Conservation (phyloP, 371 early-diverging fungal genomes). For the Mortierella sp. region DNA sequence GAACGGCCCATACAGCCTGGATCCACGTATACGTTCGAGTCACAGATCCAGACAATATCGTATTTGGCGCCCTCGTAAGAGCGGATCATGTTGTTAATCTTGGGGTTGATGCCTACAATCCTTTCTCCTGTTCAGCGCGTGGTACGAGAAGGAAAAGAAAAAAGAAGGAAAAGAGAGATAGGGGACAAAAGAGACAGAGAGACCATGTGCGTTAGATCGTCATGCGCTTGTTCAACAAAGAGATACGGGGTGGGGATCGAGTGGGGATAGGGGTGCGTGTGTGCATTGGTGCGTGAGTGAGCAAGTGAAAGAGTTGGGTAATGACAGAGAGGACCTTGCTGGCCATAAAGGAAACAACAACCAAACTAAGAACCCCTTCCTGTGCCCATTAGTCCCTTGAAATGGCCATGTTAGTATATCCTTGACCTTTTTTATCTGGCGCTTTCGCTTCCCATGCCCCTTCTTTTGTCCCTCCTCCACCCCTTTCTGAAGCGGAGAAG, state of each 20-base stretch:
- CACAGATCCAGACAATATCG: conserved; percentile 94
- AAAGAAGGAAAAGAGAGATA: conserved; percentile 6
- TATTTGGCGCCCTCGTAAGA: conserved; percentile 83
- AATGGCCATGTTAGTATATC: conserved; percentile 14
- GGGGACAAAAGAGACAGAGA: background rate
- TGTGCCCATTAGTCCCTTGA: conserved; percentile 1
- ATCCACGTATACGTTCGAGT: conserved; percentile 88
- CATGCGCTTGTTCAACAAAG: too few species aligned
- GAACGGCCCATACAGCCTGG: conserved; percentile 82
- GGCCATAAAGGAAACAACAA: too few species aligned
- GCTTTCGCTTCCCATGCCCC: too few species aligned
- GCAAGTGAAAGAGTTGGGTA: too few species aligned
- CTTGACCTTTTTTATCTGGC: conserved; percentile 6
- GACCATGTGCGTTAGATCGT: background rate
- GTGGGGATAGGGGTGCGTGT: too few species aligned
- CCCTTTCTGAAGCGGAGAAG: too few species aligned
- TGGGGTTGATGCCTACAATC: conserved; percentile 88
- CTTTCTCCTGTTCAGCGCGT: conserved; percentile 63
- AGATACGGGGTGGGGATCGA: too few species aligned
- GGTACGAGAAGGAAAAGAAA: conserved; percentile 3
- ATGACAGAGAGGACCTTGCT: too few species aligned
- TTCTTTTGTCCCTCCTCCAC: background rate
- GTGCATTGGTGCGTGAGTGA: too few species aligned
- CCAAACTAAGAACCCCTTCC: too few species aligned
- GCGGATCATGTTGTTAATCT: conserved; percentile 92